These are phyloP conservation scores for Barbatosphaeria neglecta DNA, from an alignment of 495 filamentous ascomycete species.

Conservation along the genomic window DNA sequence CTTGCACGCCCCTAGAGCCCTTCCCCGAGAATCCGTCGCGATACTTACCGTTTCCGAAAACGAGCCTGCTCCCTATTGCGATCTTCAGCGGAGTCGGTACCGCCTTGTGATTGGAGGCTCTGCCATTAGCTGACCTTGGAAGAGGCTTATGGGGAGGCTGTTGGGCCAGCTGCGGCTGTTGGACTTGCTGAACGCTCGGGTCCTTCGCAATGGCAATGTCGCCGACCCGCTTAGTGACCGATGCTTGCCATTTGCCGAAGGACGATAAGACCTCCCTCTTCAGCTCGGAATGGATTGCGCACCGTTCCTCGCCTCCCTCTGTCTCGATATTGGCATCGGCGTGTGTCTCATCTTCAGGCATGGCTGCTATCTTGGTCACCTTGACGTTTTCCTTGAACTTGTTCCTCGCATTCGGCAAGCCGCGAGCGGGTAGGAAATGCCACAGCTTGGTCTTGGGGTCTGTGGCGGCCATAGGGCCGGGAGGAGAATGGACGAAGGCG, in stretches of 20 bases:
- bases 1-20: not conserved
- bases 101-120: not conserved
- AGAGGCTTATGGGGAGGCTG: not conserved
- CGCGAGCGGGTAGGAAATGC: conserved; percentile 17
- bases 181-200: conserved; percentile 10
- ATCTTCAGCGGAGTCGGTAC: not conserved
- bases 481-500: conserved; percentile 30
- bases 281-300: conserved; percentile 24
- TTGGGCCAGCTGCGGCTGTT: too few relatives aligned
- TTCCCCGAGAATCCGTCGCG: too few relatives aligned
- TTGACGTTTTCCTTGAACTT: not conserved
- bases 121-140: not conserved
- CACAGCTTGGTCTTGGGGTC: conserved; percentile 14
- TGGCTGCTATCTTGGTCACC: conserved; percentile 8
- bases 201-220: conserved; percentile 28
- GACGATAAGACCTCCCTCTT: conserved; percentile 29
- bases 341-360: conserved; percentile 9
- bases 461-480: conserved; percentile 7
- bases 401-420: conserved; percentile 9
- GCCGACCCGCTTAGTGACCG: conserved; percentile 21
- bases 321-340: conserved; percentile 8
- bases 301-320: conserved; percentile 13
- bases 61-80: not conserved
- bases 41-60: not conserved
- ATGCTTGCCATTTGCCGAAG: conserved; percentile 33